These are phyloP conservation scores for Aureobasidium lini DNA, from an alignment of 2,329 filamentous ascomycete species.

Conservation along the genomic window DNA sequence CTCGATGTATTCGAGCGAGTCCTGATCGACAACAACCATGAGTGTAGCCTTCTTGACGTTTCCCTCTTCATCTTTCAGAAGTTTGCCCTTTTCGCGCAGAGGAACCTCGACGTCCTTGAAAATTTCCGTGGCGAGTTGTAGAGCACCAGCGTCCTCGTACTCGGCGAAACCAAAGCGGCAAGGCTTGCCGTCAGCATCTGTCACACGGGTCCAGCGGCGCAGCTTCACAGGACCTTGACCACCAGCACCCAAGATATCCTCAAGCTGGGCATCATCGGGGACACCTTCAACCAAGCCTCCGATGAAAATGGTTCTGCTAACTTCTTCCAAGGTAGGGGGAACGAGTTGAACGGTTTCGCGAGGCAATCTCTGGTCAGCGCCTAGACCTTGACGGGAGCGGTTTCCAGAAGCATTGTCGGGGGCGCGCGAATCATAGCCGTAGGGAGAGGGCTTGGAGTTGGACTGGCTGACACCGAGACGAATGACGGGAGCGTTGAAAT, in stretches of 20 bases:
- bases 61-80: slow-evolving; percentile 36
- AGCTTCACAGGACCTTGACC: slow-evolving; percentile 51
- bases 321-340: slow-evolving; percentile 82
- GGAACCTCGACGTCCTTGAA: slow-evolving; percentile 78
- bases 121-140: slow-evolving; percentile 77
- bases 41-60: slow-evolving; percentile 25
- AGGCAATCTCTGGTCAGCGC: slow-evolving; percentile 41
- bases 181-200: slow-evolving; percentile 70
- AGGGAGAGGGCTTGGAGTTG: slow-evolving; percentile 38
- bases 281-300: slow-evolving; percentile 75
- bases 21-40: slow-evolving; percentile 63
- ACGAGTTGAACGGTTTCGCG: slow-evolving; percentile 59
- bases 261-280: slow-evolving; percentile 69
- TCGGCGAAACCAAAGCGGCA: slow-evolving; percentile 92
- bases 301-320: slow-evolving; percentile 83
- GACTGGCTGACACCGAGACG: slow-evolving; percentile 71
- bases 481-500: slow-evolving; percentile 95
- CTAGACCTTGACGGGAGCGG: slow-evolving; percentile 50
- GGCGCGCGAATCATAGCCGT: slow-evolving; percentile 20
- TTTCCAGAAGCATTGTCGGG: slow-evolving; percentile 32
- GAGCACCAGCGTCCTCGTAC: slow-evolving; percentile 83
- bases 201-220: slow-evolving; percentile 75
- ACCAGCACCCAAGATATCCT: slow-evolving; percentile 68
- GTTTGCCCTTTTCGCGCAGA: slow-evolving; percentile 58
- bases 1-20: slow-evolving; percentile 76